A percentile compares a stretch with the other conserved stretches of the same genome.
Evolutionary conservation across 805 yeast species (phyloP).

Genomic region (Sugiyamaella boreocaroliniensis): DNA sequence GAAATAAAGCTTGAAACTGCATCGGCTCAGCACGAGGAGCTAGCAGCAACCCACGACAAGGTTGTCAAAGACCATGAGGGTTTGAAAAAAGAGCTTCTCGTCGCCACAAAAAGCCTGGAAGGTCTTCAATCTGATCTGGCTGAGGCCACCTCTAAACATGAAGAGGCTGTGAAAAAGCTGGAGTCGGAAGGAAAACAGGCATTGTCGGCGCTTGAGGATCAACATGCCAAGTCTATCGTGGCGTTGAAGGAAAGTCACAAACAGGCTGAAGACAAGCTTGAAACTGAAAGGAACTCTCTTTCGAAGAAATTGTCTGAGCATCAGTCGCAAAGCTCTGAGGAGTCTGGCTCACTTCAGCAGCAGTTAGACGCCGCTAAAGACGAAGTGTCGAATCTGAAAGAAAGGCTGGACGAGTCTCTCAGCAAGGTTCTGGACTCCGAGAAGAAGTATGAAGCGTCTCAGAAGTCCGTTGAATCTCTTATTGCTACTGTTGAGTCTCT

Average conservation of each 20-base stretch:
- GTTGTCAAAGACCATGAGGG: background rate
- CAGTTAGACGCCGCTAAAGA: conserved; percentile 8
- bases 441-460: background rate
- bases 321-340: background rate
- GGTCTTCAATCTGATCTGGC: background rate
- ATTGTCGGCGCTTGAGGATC: background rate
- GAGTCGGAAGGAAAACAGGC: background rate
- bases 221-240: background rate
- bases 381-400: background rate
- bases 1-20: background rate
- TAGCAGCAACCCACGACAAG: background rate
- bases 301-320: background rate
- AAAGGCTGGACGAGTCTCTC: conserved; percentile 1
- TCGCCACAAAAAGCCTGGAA: background rate
- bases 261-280: background rate
- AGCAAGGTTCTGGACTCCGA: conserved; percentile 1
- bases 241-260: background rate
- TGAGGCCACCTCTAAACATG: background rate
- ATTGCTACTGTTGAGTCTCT: background rate
- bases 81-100: background rate
- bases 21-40: background rate
- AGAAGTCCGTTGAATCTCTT: background rate
- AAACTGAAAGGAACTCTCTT: background rate
- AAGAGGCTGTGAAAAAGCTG: background rate
- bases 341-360: background rate